phyloP scores from a whole-genome alignment of 257 asterid species.

The Fraxinus pennsylvanica region DNA sequence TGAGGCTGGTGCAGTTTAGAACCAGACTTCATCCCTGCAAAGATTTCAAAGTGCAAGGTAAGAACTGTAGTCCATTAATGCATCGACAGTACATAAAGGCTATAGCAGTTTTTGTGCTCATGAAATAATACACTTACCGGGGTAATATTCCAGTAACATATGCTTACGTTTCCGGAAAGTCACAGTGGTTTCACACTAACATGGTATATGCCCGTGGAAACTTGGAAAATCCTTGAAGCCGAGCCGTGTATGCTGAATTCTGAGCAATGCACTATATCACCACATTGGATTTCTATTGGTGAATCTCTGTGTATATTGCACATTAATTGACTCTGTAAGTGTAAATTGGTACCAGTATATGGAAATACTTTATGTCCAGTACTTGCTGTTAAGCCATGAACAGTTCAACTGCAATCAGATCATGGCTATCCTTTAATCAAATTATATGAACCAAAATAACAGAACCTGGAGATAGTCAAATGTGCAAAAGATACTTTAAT shows the following conservation, averaged over 20 bases:
- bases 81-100: neutral
- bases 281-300: neutral
- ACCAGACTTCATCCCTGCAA: neutral
- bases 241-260: too few species aligned
- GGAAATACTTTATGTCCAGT: neutral
- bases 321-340: neutral
- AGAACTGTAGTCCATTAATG: neutral
- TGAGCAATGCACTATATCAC: too few species aligned
- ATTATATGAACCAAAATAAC: neutral
- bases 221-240: too few species aligned
- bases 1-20: neutral
- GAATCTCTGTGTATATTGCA: neutral
- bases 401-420: neutral
- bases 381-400: neutral
- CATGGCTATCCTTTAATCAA: neutral
- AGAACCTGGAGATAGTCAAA: neutral
- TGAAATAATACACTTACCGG: neutral
- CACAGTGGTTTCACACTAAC: neutral
- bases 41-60: too few species aligned
- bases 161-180: neutral
- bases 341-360: neutral
- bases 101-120: neutral
- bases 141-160: neutral
- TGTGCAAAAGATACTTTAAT: too few species aligned
- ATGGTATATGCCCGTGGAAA: neutral